These are phyloP conservation scores for Diaporthe citriasiana DNA, from an alignment of 2,329 filamentous ascomycete species.

Conservation along the genomic window DNA sequence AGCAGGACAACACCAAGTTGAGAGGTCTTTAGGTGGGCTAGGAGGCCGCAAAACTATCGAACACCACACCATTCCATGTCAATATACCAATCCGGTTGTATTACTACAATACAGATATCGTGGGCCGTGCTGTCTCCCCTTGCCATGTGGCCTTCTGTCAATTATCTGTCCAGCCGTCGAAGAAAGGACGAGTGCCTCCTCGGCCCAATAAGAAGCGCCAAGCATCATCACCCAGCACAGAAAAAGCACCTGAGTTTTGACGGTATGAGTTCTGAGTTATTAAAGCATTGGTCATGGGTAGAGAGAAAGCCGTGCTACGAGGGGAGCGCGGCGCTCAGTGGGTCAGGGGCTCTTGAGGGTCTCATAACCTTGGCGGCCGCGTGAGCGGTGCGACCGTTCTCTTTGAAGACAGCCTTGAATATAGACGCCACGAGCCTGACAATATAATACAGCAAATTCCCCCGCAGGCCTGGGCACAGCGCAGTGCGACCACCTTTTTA, in stretches of 20 bases:
- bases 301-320: neutral
- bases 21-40: slow-evolving; percentile 52
- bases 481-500: neutral
- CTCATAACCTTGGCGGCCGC: slow-evolving; percentile 22
- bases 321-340: neutral
- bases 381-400: neutral
- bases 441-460: neutral
- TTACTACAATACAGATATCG: neutral
- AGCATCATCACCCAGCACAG: neutral
- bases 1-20: slow-evolving; percentile 61
- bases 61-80: neutral
- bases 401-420: neutral
- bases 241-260: neutral
- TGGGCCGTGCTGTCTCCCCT: neutral
- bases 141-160: neutral
- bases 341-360: slow-evolving; percentile 26
- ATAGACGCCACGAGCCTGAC: neutral
- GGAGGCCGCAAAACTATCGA: neutral
- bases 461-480: neutral
- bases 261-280: fast-evolving
- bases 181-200: neutral
- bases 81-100: neutral
- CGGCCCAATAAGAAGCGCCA: neutral
- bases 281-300: neutral
- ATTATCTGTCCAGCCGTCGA: neutral